A percentile compares a stretch with the other conserved stretches of the same genome.
Evolutionary conservation across 164 flowering plant genomes (phyloP).

Genomic region (Liquidambar formosana): DNA sequence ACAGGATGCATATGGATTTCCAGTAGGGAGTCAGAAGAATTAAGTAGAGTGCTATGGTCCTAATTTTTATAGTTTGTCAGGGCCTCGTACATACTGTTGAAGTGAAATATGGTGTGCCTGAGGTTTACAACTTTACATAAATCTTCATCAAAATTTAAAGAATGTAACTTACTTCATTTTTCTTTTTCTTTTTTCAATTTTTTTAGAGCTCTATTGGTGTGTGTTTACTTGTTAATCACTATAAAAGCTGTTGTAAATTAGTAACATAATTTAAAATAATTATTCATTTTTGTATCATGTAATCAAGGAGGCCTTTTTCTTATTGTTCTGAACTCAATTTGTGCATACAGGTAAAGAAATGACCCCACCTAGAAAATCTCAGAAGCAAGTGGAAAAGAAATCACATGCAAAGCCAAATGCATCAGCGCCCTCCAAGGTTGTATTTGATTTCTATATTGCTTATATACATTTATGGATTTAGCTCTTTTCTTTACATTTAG

Average conservation of each 20-base stretch:
- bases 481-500: background rate
- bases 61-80: no score
- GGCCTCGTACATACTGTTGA: no score
- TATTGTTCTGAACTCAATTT: conserved; percentile 4
- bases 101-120: no score
- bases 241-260: no score
- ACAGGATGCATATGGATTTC: no score
- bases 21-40: no score
- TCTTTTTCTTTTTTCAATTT: no score
- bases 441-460: background rate
- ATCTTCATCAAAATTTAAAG: no score
- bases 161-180: no score
- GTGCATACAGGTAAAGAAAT: conserved; percentile 46
- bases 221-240: no score
- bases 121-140: no score
- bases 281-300: background rate
- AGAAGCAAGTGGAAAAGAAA: conserved; percentile 37
- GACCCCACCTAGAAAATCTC: conserved; percentile 34
- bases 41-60: no score
- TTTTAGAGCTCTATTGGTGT: conserved; percentile 2
- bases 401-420: conserved; percentile 28
- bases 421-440: conserved; percentile 47
- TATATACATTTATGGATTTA: background rate
- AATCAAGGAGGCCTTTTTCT: background rate
- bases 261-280: background rate